phyloP scores from a whole-genome alignment of 2,329 filamentous ascomycete genomes.

The Penicillium verrucosum region DNA sequence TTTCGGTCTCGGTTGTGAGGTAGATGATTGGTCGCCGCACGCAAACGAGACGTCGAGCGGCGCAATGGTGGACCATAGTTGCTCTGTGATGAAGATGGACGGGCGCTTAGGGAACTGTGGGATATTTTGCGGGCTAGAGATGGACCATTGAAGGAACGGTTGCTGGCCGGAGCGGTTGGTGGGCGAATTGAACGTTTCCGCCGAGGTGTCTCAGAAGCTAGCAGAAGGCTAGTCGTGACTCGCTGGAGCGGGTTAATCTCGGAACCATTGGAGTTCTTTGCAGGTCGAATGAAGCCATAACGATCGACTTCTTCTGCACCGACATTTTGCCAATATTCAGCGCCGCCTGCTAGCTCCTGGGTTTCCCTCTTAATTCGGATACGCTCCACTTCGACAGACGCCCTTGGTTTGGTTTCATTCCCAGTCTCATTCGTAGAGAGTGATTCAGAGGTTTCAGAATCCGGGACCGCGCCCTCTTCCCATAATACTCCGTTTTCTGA shows the following conservation, averaged over 20 bases:
- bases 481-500: conserved; percentile 40
- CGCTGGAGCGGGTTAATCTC: conserved; percentile 51
- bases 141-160: conserved; percentile 43
- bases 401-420: conserved; percentile 27
- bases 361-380: conserved; percentile 49
- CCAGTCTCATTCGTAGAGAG: conserved; percentile 23
- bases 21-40: conserved; percentile 52
- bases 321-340: conserved; percentile 64
- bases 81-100: conserved; percentile 48
- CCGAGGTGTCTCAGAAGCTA: conserved; percentile 56
- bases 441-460: conserved; percentile 29
- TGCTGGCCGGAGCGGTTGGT: conserved; percentile 47
- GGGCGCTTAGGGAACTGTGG: conserved; percentile 37
- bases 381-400: conserved; percentile 29
- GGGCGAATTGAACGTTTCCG: conserved; percentile 52
- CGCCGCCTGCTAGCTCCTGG: conserved; percentile 59
- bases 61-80: conserved; percentile 42
- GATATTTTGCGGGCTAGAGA: conserved; percentile 43
- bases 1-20: conserved; percentile 54
- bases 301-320: conserved; percentile 59
- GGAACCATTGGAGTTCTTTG: conserved; percentile 28
- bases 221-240: conserved; percentile 57
- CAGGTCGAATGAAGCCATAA: conserved; percentile 60
- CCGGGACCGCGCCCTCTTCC: conserved; percentile 36
- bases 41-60: conserved; percentile 45